Percentiles rank a stretch among this genome's conserved stretches.
Evolutionary conservation across 495 filamentous ascomycete species (phyloP).

Genomic region (Darksidea phi): DNA sequence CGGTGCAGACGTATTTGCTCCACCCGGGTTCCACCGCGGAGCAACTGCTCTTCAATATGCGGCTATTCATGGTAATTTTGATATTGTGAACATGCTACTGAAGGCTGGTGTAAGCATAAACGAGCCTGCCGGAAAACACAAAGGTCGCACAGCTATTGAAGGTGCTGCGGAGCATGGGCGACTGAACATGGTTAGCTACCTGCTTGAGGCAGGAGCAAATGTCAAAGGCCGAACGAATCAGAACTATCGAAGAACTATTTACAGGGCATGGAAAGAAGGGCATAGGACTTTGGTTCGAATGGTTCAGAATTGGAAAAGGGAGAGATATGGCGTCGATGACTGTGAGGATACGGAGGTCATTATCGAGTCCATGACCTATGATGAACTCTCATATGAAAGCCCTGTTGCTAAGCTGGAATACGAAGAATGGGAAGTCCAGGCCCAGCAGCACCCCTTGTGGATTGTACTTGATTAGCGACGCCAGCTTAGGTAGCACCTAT

Average conservation of each 20-base stretch:
- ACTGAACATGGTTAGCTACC: not conserved
- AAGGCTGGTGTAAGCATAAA: constrained; percentile 1
- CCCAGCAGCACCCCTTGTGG: too few relatives aligned
- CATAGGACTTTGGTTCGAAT: not conserved
- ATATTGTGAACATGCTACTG: not conserved
- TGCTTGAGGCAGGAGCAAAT: not conserved
- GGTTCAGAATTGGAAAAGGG: constrained; percentile 3
- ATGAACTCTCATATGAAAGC: not conserved
- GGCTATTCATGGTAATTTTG: constrained; percentile 1
- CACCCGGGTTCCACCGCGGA: not conserved
- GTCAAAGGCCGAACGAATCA: not conserved
- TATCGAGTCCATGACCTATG: not conserved
- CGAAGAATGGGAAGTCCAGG: too few relatives aligned
- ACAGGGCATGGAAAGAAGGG: not conserved
- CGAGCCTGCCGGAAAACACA: not conserved
- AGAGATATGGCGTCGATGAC: not conserved
- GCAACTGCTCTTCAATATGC: constrained; percentile 5
- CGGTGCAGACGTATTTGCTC: not conserved
- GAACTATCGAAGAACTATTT: too few relatives aligned
- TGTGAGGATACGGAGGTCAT: not conserved
- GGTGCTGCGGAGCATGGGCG: constrained; percentile 10
- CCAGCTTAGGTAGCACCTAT: too few relatives aligned
- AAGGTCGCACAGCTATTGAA: constrained; percentile 9
- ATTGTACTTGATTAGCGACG: too few relatives aligned
- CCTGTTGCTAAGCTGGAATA: too few relatives aligned